A percentile compares a stretch with the other conserved stretches of the same genome.
Evolutionary conservation across 1,284 basidiomycete genomes (phyloP).

Genomic region (Apiotrichum mycotoxinovorans): DNA sequence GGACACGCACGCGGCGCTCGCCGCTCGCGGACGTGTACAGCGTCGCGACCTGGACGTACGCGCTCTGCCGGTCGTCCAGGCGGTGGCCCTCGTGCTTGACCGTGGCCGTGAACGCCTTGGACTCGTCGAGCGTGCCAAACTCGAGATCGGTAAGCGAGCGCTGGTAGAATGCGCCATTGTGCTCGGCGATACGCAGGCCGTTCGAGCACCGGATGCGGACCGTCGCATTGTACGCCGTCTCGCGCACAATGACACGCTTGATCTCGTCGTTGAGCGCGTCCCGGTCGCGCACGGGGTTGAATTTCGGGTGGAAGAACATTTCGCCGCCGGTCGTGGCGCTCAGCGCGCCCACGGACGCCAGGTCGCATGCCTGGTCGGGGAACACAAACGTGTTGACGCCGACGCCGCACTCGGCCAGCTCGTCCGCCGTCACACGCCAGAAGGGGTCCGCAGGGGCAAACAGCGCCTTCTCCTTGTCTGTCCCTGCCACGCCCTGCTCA

Average conservation of each 20-base stretch:
- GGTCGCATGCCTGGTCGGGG: slow-evolving; percentile 76
- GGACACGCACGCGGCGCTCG: slow-evolving; percentile 75
- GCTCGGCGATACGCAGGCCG: slow-evolving; percentile 68
- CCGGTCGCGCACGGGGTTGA: slow-evolving; percentile 68
- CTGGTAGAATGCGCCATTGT: slow-evolving; percentile 80
- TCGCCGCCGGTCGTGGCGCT: slow-evolving; percentile 84
- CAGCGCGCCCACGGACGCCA: slow-evolving; percentile 77
- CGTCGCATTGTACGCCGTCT: slow-evolving; percentile 75
- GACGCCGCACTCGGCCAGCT: slow-evolving; percentile 83
- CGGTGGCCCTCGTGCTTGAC: slow-evolving; percentile 59
- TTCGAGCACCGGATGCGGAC: slow-evolving; percentile 81
- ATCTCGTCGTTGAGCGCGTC: slow-evolving; percentile 69
- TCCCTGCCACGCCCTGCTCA: slow-evolving; percentile 75
- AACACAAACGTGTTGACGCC: slow-evolving; percentile 88
- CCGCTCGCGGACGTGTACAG: slow-evolving; percentile 81
- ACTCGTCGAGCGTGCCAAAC: slow-evolving; percentile 74
- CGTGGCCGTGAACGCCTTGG: slow-evolving; percentile 69
- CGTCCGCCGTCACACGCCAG: slow-evolving; percentile 80
- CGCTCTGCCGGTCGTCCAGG: slow-evolving; percentile 72
- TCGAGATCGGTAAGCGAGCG: slow-evolving; percentile 72
- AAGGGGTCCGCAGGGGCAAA: slow-evolving; percentile 70
- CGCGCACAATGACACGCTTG: slow-evolving; percentile 64
- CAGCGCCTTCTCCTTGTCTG: slow-evolving; percentile 80
- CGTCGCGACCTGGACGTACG: slow-evolving; percentile 83
- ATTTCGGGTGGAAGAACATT: slow-evolving; percentile 87